Conservation (phyloP, 352 stramenopile genomes). For the Phytophthora boehmeriae region DNA sequence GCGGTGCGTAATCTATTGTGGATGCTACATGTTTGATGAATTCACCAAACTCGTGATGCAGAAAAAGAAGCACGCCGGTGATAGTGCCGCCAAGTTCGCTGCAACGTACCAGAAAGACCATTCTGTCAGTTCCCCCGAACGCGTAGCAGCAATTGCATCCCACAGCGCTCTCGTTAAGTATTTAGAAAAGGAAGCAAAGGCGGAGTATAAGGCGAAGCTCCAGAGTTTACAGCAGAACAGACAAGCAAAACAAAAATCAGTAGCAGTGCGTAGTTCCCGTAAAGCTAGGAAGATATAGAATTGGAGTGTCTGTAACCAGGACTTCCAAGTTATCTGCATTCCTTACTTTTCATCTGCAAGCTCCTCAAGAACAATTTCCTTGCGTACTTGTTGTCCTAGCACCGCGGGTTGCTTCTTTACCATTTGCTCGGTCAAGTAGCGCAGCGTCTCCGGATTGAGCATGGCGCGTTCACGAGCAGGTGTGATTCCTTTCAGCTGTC, state of each 20-base stretch:
- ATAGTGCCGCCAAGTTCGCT: constrained; percentile 37
- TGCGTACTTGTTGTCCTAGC: constrained; percentile 17
- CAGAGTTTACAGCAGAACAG: constrained; percentile 49
- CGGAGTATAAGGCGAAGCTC: constrained; percentile 66
- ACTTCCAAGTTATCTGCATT: constrained; percentile 1
- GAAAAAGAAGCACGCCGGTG: constrained; percentile 63
- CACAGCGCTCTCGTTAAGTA: constrained; percentile 49
- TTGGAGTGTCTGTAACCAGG: no score
- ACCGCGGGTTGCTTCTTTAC: constrained; percentile 45
- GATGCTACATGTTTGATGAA: not conserved
- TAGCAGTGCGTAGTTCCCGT: not conserved
- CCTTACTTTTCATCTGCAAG: constrained; percentile 46
- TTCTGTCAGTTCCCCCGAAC: constrained; percentile 2
- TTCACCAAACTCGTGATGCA: constrained; percentile 17
- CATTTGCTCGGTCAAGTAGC: constrained; percentile 61
- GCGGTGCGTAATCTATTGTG: constrained; percentile 26
- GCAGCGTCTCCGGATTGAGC: constrained; percentile 60
- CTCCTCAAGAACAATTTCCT: constrained; percentile 50
- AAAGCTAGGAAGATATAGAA: constrained; percentile 4
- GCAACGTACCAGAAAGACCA: constrained; percentile 22
- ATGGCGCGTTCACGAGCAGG: constrained; percentile 39
- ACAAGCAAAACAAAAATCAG: constrained; percentile 22
- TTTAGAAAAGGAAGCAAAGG: constrained; percentile 44
- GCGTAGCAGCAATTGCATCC: constrained; percentile 13
- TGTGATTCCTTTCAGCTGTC: constrained; percentile 40